A percentile compares a stretch with the other conserved stretches of the same genome.
These are phyloP conservation scores for Citrus sinensis DNA, from an alignment of 345 rosid species.

Conservation along the genomic window DNA sequence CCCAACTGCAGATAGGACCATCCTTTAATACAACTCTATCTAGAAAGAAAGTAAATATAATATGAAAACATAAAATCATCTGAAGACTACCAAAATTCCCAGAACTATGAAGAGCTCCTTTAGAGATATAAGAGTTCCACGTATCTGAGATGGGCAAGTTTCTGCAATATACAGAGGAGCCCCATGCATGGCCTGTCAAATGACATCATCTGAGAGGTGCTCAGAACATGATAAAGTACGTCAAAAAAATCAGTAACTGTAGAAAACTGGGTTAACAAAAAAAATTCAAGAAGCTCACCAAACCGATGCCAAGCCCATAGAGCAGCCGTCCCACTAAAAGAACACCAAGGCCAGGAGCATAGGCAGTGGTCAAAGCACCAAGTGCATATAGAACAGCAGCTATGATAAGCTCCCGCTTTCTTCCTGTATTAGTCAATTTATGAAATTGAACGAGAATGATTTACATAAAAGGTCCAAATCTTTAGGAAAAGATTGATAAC, in stretches of 20 bases:
- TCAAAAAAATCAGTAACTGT: not conserved
- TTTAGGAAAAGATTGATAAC: not conserved
- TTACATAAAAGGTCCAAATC: not conserved
- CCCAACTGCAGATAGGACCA: conserved; percentile 54
- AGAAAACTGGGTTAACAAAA: not conserved
- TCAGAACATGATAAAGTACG: conserved; percentile 1
- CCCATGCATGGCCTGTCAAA: conserved; percentile 92
- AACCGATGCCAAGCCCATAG: conserved; percentile 85
- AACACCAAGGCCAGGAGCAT: conserved; percentile 64
- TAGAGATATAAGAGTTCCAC: conserved; percentile 89
- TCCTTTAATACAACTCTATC: conserved; percentile 1
- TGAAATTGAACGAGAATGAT: conserved; percentile 12
- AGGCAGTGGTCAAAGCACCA: conserved; percentile 58
- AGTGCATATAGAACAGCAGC: conserved; percentile 60
- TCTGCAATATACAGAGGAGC: conserved; percentile 98
- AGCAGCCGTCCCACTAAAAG: conserved; percentile 82
- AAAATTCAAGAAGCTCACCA: conserved; percentile 52
- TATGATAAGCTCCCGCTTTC: conserved; percentile 76
- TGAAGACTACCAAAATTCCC: conserved; percentile 76
- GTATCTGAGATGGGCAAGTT: conserved; percentile 95
- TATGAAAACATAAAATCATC: not conserved
- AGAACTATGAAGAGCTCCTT: conserved; percentile 90
- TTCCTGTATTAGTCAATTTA: conserved; percentile 43
- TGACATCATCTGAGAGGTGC: conserved; percentile 1
- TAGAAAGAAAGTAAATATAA: conserved; percentile 1